Evolutionary conservation across 305 asterid genomes (phyloP).

Genomic region (Nicotiana rustica): DNA sequence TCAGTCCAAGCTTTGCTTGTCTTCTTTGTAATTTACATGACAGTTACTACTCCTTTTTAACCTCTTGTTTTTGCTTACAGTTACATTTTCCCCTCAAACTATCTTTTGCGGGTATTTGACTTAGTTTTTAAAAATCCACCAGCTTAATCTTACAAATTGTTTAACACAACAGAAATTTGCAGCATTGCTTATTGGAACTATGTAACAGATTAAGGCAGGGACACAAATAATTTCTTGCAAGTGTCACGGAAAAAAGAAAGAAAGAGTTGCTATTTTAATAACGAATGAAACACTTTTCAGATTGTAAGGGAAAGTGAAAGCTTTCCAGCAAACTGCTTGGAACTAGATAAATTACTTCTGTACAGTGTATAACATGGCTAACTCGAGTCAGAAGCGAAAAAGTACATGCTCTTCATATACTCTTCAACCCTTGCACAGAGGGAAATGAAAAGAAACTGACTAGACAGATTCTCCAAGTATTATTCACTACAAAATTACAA

Average conservation of each 20-base stretch:
- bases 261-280: no score
- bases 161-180: no score
- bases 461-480: constrained; percentile 19
- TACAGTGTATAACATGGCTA: background rate
- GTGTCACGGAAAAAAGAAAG: no score
- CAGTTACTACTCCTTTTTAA: no score
- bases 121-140: background rate
- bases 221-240: no score
- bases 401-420: background rate
- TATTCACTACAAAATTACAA: constrained; percentile 23
- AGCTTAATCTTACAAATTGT: no score
- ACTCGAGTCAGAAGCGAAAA: background rate
- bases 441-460: constrained; percentile 16
- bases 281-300: no score
- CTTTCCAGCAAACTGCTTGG: background rate
- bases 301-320: no score
- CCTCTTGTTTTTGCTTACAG: background rate
- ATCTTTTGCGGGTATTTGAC: background rate
- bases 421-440: constrained; percentile 12
- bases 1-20: no score
- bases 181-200: no score
- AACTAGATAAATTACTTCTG: background rate
- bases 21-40: background rate
- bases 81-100: background rate
- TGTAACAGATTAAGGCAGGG: no score